These are phyloP conservation scores for Coccomyxa subellipsoidea DNA, from an alignment of 163 green algal genomes.

Conservation along the genomic window DNA sequence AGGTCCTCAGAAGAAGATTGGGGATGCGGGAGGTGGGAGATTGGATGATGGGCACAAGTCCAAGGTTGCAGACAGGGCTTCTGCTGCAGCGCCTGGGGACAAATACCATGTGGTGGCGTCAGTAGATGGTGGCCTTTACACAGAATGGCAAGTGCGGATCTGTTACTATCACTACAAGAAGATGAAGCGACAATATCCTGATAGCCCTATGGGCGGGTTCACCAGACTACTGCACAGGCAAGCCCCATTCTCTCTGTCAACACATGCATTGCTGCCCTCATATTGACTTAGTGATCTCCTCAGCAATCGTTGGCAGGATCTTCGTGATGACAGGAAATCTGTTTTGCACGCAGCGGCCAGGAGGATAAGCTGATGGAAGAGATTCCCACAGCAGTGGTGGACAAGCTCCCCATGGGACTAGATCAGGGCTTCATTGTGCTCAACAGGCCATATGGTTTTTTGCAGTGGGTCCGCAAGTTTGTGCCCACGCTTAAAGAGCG, in stretches of 20 bases:
- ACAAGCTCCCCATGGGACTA: slow-evolving; percentile 62
- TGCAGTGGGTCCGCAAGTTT: slow-evolving; percentile 50
- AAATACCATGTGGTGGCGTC: slow-evolving; percentile 7
- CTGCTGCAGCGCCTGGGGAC: background rate
- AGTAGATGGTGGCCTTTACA: slow-evolving; percentile 8
- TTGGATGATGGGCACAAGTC: background rate
- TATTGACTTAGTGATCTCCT: no score
- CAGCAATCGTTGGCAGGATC: no score
- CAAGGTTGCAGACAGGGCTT: background rate
- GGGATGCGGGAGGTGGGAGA: background rate
- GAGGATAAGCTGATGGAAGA: slow-evolving; percentile 85
- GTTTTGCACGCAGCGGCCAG: slow-evolving; percentile 32
- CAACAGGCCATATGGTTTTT: slow-evolving; percentile 55
- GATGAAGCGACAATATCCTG: background rate
- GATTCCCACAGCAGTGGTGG: slow-evolving; percentile 85
- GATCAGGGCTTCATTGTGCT: slow-evolving; percentile 51
- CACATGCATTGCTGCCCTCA: no score
- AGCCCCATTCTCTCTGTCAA: background rate
- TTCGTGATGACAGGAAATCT: no score
- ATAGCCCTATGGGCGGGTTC: background rate
- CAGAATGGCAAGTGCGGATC: slow-evolving; percentile 7
- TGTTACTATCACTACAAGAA: slow-evolving; percentile 2
- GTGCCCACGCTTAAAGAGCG: slow-evolving; percentile 55
- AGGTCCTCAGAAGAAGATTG: background rate
- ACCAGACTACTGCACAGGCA: background rate